These are phyloP conservation scores for Amanita brunnescens DNA, from an alignment of 768 basidiomycete genomes.

Conservation along the genomic window DNA sequence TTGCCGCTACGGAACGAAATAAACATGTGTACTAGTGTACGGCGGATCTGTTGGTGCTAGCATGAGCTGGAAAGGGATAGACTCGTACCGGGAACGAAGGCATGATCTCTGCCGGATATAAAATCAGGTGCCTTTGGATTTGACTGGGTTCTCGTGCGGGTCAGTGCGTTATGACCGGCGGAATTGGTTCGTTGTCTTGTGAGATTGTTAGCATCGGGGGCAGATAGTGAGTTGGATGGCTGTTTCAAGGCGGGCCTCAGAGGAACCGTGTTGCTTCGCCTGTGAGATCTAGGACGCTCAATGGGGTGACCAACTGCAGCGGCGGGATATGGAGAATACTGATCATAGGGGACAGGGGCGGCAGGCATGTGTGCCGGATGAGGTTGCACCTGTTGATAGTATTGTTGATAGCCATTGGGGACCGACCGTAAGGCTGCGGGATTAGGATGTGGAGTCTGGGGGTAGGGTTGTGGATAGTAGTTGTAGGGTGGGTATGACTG, in stretches of 20 bases:
- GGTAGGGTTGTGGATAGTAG: conserved; percentile 40
- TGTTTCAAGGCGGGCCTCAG: conserved; percentile 57
- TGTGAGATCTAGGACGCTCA: conserved; percentile 16
- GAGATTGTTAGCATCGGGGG: conserved; percentile 14
- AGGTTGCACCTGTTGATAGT: conserved; percentile 21
- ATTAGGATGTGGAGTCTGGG: conserved; percentile 28
- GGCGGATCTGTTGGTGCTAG: not conserved
- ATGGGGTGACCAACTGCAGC: not conserved
- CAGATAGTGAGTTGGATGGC: conserved; percentile 18
- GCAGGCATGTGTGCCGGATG: conserved; percentile 6
- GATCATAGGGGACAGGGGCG: not conserved
- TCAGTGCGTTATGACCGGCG: conserved; percentile 9
- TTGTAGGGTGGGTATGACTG: conserved; percentile 32
- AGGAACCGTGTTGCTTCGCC: conserved; percentile 15
- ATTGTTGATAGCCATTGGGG: conserved; percentile 30
- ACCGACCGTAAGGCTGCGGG: conserved; percentile 15
- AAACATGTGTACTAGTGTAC: conserved; percentile 58
- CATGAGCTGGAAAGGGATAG: not conserved
- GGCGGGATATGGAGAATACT: not conserved
- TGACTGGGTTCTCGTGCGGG: conserved; percentile 10
- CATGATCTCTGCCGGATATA: conserved; percentile 4
- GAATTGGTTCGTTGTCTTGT: conserved; percentile 17
- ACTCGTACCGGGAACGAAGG: conserved; percentile 7
- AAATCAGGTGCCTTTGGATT: conserved; percentile 7
- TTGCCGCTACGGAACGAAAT: conserved; percentile 58